phyloP scores from a whole-genome alignment of 495 filamentous ascomycete species.

The Monascus purpureus region DNA sequence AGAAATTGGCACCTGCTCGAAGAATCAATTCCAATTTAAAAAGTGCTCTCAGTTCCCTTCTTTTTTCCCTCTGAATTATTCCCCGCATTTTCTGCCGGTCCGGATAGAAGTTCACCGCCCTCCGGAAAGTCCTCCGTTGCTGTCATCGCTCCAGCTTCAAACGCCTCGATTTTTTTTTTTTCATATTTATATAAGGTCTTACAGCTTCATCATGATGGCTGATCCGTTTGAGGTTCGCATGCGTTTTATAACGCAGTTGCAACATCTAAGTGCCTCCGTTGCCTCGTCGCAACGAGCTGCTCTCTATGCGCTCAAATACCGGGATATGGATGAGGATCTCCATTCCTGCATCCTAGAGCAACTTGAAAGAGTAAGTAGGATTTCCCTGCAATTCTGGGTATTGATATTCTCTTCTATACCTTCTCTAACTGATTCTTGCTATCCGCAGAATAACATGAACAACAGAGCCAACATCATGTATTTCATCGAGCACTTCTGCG shows the following conservation, averaged over 20 bases:
- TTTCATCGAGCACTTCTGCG: constrained; percentile 91
- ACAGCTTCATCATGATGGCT: constrained; percentile 41
- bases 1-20: too few species aligned
- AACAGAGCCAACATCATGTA: constrained; percentile 97
- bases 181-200: too few species aligned
- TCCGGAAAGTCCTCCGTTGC: neutral
- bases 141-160: neutral
- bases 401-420: too few species aligned
- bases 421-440: too few species aligned
- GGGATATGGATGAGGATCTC: constrained; percentile 88
- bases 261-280: constrained; percentile 77
- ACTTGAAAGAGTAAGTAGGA: constrained; percentile 54
- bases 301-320: constrained; percentile 83
- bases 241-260: constrained; percentile 80
- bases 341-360: constrained; percentile 96
- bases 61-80: neutral
- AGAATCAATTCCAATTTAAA: neutral
- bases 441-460: constrained; percentile 88
- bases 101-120: constrained; percentile 5
- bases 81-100: constrained; percentile 11
- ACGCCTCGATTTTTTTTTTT: too few species aligned
- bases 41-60: neutral
- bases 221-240: constrained; percentile 98
- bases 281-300: constrained; percentile 85
- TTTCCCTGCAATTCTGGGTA: constrained; percentile 1